Evolutionary conservation across 768 basidiomycete genomes (phyloP).

Genomic region (Phylloporus sp.): DNA sequence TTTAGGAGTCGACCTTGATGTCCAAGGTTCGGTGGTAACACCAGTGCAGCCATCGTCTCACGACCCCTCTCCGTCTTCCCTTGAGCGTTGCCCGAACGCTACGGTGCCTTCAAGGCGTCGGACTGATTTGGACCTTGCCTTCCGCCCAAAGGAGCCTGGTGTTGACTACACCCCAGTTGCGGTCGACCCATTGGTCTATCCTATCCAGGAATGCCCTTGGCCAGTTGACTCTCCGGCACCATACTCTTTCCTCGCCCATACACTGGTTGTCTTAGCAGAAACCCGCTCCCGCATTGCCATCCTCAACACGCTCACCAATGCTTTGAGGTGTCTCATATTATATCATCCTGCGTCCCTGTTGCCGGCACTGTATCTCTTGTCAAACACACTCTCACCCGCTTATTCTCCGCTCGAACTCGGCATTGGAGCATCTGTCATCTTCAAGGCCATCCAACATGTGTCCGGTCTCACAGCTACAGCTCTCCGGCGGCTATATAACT

Average conservation of each 20-base stretch:
- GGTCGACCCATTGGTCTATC: constrained; percentile 49
- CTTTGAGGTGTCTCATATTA: constrained; percentile 61
- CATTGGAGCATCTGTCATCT: constrained; percentile 63
- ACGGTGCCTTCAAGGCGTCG: constrained; percentile 5
- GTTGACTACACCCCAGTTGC: constrained; percentile 30
- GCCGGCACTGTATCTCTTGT: constrained; percentile 76
- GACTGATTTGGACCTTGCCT: constrained; percentile 11
- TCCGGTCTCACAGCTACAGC: constrained; percentile 60
- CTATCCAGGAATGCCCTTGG: constrained; percentile 44
- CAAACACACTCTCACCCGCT: constrained; percentile 74
- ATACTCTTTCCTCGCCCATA: constrained; percentile 67
- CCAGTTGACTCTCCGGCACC: constrained; percentile 40
- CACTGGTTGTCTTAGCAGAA: constrained; percentile 54
- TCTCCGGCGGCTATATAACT: constrained; percentile 63
- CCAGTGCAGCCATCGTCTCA: constrained; percentile 11
- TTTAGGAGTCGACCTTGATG: constrained; percentile 15
- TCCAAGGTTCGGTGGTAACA: constrained; percentile 4
- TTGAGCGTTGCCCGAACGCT: constrained; percentile 3
- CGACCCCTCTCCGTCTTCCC: constrained; percentile 10
- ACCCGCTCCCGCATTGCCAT: constrained; percentile 75
- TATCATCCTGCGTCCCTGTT: constrained; percentile 68
- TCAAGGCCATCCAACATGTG: constrained; percentile 66
- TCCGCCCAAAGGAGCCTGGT: constrained; percentile 24
- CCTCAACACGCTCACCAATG: constrained; percentile 66
- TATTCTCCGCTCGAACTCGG: constrained; percentile 71